Percentiles rank a stretch among this genome's conserved stretches.
Evolutionary conservation across 2,329 filamentous ascomycete species (phyloP).

Genomic region (Ceratocystis destructans): DNA sequence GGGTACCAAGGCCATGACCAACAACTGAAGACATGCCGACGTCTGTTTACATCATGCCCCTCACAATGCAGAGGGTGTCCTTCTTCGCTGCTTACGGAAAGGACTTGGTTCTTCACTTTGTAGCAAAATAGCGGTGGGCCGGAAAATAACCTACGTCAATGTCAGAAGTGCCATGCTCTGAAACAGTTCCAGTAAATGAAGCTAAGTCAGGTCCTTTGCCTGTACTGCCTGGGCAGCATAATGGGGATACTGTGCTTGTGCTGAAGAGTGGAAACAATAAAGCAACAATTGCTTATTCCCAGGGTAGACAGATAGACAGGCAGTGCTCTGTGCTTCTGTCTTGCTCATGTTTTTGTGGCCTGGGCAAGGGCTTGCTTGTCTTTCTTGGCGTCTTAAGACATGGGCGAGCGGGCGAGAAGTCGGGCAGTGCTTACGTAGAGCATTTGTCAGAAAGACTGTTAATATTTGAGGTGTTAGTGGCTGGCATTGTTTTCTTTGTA

Average conservation of each 20-base stretch:
- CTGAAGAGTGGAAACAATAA: background rate
- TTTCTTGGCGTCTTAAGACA: too few species aligned
- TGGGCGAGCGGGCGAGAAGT: too few species aligned
- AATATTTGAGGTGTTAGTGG: too few species aligned
- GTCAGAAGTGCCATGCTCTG: constrained; percentile 6
- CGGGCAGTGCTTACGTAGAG: too few species aligned
- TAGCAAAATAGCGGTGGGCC: constrained; percentile 1
- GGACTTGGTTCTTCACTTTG: background rate
- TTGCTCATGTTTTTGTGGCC: background rate
- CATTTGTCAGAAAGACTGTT: too few species aligned
- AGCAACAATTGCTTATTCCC: background rate
- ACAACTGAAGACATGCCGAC: too few species aligned
- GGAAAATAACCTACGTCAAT: background rate
- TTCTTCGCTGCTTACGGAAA: background rate
- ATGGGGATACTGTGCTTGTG: background rate
- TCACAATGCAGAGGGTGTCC: background rate
- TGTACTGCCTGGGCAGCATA: background rate
- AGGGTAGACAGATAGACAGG: background rate
- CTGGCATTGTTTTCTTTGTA: too few species aligned
- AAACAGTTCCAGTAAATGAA: background rate
- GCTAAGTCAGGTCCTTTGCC: background rate
- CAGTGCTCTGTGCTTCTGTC: background rate
- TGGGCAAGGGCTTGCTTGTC: too few species aligned
- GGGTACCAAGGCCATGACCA: too few species aligned
- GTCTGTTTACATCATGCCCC: too few species aligned